Base-by-base conservation (phyloP, 176 grass and related monocot genomes). In the Triticum dicoccoides region DNA sequence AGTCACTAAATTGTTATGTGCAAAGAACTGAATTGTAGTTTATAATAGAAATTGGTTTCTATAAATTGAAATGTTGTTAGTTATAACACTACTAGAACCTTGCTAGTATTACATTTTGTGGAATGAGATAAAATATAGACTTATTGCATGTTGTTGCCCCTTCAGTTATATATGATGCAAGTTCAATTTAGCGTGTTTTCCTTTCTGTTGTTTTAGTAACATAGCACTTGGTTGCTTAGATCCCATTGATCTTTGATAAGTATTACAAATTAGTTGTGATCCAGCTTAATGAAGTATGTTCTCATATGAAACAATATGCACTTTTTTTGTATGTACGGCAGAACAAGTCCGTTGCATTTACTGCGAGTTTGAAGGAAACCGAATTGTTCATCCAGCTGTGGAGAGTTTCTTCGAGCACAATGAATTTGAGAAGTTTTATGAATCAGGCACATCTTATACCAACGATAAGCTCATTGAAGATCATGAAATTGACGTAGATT, bases 291-390 rank as follows among this genome's bases (percentile, higher is more conserved):
- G 33, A 35, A 70, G 33, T 17, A 20, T 37, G 3, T 21, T 70
- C 32, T 38, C 3, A 37, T 70, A 32, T 70, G 17, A 54, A 54
- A 54, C 51, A 54, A 18, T 51, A 51, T 56, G 15, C 20, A 5
- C 4, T 66, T 70, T 78, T 78, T 80, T 65, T 37, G 35, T 65
- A 17, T 65, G 35, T 30, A 23, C 6, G 14, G 61, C 61, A 65
- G 78, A 44, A 44, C 59, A 80, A 11, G 4, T 44, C 63, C 61
- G 78, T 12, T 80, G 78, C n/a, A 65, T 80, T 20, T 80, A 80
- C 23, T 80, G 78, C 17, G 61, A 80, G 61, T 14, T 17, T 18
- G 21, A 80, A 44, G 61, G 59, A 3, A 58, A 27, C 37, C 64
- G 35, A 6, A 65, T 80, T 80, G 20, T 45, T 37, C 61, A 80